Percentiles rank a stretch among this genome's conserved stretches.
Conservation (phyloP, 768 basidiomycete genomes). For the Lentinula edodes region DNA sequence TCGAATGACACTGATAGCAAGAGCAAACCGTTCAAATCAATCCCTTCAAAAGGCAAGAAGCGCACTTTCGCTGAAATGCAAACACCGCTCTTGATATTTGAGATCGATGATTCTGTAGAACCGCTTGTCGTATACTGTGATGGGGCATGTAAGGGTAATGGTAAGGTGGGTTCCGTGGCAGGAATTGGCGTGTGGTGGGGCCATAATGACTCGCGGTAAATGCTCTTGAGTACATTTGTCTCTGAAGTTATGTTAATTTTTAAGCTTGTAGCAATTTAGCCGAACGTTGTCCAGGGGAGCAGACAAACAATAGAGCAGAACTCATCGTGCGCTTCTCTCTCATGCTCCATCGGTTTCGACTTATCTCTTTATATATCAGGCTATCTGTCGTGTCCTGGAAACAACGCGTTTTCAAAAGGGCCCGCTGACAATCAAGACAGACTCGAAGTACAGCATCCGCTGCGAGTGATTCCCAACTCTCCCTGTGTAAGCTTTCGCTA, state of each 20-base stretch:
- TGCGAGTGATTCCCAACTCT: slow-evolving; percentile 39
- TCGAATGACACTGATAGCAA: background rate
- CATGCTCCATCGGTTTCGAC: background rate
- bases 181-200: slow-evolving; percentile 94
- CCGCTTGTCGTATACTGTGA: slow-evolving; percentile 69
- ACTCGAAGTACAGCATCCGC: slow-evolving; percentile 79
- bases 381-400: slow-evolving; percentile 79
- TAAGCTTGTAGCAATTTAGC: slow-evolving; percentile 57
- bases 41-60: slow-evolving; percentile 27
- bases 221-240: background rate
- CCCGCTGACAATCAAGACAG: slow-evolving; percentile 72
- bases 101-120: background rate
- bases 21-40: background rate
- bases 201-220: slow-evolving; percentile 33
- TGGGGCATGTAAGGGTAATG: slow-evolving; percentile 85
- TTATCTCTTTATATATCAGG: slow-evolving; percentile 37
- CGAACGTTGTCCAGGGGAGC: slow-evolving; percentile 76
- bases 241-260: background rate
- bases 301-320: slow-evolving; percentile 89
- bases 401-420: slow-evolving; percentile 49
- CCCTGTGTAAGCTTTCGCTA: background rate
- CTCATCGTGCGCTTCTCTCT: slow-evolving; percentile 53
- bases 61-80: slow-evolving; percentile 11
- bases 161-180: slow-evolving; percentile 56
- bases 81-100: background rate